Percentiles rank a stretch among this genome's conserved stretches.
phyloP scores from a whole-genome alignment of 2,329 filamentous ascomycete species.

The Fusarium ramigenum region DNA sequence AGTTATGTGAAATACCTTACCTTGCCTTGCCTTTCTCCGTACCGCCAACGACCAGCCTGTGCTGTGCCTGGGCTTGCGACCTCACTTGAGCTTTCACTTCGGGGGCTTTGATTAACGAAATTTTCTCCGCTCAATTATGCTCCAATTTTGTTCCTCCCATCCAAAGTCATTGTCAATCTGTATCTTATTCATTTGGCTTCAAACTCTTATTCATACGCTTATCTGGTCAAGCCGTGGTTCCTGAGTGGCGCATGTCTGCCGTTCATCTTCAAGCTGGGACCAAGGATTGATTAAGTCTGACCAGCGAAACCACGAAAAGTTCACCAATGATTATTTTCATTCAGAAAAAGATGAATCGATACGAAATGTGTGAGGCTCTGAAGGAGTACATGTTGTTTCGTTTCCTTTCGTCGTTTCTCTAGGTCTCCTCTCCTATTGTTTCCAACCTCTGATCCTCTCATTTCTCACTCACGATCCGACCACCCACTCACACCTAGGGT shows the following conservation, averaged over 20 bases:
- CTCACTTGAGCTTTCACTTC: constrained; percentile 29
- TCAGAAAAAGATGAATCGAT: neutral
- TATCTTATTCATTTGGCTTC: neutral
- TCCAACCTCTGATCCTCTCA: constrained; percentile 22
- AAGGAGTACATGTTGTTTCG: neutral
- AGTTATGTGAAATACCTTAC: constrained; percentile 50
- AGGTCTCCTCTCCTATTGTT: neutral
- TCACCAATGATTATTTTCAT: neutral
- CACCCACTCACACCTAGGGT: constrained; percentile 22
- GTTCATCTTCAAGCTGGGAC: constrained; percentile 21
- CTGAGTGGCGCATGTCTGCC: constrained; percentile 6
- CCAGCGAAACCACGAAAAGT: neutral
- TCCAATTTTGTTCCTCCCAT: constrained; percentile 10
- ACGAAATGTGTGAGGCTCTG: neutral
- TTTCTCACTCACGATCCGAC: constrained; percentile 36
- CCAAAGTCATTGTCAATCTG: neutral
- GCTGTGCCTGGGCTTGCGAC: constrained; percentile 34
- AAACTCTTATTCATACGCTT: neutral
- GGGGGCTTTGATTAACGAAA: constrained; percentile 25
- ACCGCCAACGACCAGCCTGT: constrained; percentile 30
- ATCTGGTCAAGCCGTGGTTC: constrained; percentile 1
- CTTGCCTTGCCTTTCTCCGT: constrained; percentile 36
- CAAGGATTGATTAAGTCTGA: constrained; percentile 23
- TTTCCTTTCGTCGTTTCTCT: neutral
- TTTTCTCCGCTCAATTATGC: constrained; percentile 25